Base-by-base conservation (phyloP, 225 moss, liverwort and hornwort genomes). In the Climacium dendroides region DNA sequence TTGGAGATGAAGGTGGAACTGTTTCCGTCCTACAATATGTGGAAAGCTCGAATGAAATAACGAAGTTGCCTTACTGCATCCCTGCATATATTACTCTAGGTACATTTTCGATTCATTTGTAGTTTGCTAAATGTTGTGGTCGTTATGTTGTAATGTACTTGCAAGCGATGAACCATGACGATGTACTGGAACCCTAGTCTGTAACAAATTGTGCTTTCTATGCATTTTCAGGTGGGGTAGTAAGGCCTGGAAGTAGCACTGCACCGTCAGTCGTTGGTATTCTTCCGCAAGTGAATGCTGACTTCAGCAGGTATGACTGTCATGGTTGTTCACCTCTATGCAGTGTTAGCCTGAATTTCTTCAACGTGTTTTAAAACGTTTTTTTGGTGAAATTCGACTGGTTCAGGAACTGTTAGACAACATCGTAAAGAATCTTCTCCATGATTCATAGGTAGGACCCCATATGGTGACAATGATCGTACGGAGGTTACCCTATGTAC, bases 231-330 rank as follows among this genome's bases (percentile, higher is more conserved):
- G 99, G 94, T 92, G 99, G 97, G 53, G 81, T 97, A 83, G 93
- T 99, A 63, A 95, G 92, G 86, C 79, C 86, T 89, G 97, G 99
- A 94, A 96, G 95, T 89, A 88, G 88, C 67, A 91, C 94, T 90
- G 94, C 93, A 87, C 96, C 97, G 73, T 91, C 95, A 87, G 96
- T 97, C 57, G 94, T 97, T 83, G 94, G 95, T 83, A 90, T 96
- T 88, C 96, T 99, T 88, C 97, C 96, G 50, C 97, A 99, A 87
- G 94, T 96, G 91, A 94, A 97, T 89, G 94, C 94, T 79, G 90
- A 91, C 83, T 97, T 89, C 85, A 94, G 94, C 91, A 97, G 99
- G 99, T 96, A 95, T 66, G 55, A 77, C 16, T 78, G 48, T 74
- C 53, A 19, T n/a, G 37, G 61, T 88, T 48, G 79, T 48, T 87